phyloP scores from a whole-genome alignment of 768 basidiomycete genomes.

The Leccinum rimulosum region DNA sequence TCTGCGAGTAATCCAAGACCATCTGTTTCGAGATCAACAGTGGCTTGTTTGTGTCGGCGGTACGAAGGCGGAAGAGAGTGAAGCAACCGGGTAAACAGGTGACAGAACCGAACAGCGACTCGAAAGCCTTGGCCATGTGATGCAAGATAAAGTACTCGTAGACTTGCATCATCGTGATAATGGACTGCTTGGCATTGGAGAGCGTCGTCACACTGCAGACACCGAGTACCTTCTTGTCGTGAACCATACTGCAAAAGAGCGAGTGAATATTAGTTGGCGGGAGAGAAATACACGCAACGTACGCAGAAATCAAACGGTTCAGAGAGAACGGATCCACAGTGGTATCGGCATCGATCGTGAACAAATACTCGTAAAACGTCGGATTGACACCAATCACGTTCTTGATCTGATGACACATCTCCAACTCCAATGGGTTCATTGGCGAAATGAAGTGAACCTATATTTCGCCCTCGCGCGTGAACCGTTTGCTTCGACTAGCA shows the following conservation, averaged over 20 bases:
- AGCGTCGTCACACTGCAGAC: slow-evolving; percentile 95
- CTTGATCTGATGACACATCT: slow-evolving; percentile 99
- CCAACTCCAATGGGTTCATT: slow-evolving; percentile 95
- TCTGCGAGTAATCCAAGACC: slow-evolving; percentile 91
- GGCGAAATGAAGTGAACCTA: slow-evolving; percentile 95
- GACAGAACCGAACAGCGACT: slow-evolving; percentile 93
- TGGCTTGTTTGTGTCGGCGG: slow-evolving; percentile 93
- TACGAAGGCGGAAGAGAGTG: slow-evolving; percentile 92
- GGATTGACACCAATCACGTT: slow-evolving; percentile 99
- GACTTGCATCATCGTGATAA: slow-evolving; percentile 98
- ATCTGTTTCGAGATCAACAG: slow-evolving; percentile 89
- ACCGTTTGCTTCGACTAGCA: background rate
- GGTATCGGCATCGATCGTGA: slow-evolving; percentile 95
- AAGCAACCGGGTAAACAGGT: slow-evolving; percentile 99
- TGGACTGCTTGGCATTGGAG: slow-evolving; percentile 90
- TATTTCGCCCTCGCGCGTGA: background rate
- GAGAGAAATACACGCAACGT: slow-evolving; percentile 10
- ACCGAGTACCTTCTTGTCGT: slow-evolving; percentile 91
- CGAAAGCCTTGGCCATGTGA: slow-evolving; percentile 98
- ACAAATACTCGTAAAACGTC: slow-evolving; percentile 94
- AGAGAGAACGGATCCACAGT: slow-evolving; percentile 84
- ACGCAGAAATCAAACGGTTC: slow-evolving; percentile 93
- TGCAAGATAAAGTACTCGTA: slow-evolving; percentile 99
- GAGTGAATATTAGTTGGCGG: background rate
- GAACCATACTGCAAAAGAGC: slow-evolving; percentile 72